Evolutionary conservation across 2,329 filamentous ascomycete species (phyloP).

Genomic region (Lachnellula arida): DNA sequence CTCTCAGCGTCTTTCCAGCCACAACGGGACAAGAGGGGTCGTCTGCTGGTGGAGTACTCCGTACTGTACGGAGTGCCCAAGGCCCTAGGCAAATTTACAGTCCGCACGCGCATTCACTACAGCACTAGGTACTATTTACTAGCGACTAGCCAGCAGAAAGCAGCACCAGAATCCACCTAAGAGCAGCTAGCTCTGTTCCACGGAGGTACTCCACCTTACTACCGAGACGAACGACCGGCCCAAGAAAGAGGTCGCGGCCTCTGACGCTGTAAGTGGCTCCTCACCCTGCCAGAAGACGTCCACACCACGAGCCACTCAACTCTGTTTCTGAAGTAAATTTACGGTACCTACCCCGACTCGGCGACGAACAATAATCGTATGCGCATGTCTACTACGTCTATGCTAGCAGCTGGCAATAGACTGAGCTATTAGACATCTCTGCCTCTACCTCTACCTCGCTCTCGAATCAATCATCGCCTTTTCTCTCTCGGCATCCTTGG

Average conservation of each 20-base stretch:
- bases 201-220: conserved; percentile 2
- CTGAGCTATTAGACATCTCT: neutral
- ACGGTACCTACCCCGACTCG: neutral
- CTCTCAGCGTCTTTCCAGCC: neutral
- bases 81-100: too few species aligned
- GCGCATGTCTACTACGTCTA: too few species aligned
- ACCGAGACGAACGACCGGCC: neutral
- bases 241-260: too few species aligned
- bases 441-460: neutral
- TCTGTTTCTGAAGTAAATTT: neutral
- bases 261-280: too few species aligned
- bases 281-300: too few species aligned
- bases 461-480: neutral
- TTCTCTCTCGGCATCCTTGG: neutral
- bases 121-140: too few species aligned
- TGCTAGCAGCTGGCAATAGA: too few species aligned
- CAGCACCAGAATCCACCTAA: neutral
- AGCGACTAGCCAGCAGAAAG: neutral
- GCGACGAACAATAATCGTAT: neutral
- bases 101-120: too few species aligned
- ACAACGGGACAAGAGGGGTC: too few species aligned
- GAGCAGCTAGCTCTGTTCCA: neutral
- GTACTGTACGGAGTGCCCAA: too few species aligned
- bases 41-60: too few species aligned
- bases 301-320: neutral